phyloP scores from a whole-genome alignment of 2,329 filamentous ascomycete genomes.

The Colletotrichum cordylinicola region DNA sequence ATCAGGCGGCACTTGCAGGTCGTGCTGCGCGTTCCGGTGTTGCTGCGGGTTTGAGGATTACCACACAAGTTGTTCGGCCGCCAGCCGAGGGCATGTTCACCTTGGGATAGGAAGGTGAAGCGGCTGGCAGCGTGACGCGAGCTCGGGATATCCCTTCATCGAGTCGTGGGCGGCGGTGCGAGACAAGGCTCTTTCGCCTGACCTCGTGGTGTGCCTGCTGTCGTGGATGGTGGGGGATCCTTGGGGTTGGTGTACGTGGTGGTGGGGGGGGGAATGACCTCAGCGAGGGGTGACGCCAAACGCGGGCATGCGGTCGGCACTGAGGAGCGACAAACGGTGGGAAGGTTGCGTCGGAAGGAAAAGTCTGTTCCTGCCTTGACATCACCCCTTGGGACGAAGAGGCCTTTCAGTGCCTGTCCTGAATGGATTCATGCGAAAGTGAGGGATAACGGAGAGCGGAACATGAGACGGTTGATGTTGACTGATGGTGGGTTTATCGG shows the following conservation, averaged over 20 bases:
- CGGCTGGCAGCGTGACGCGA: constrained; percentile 3
- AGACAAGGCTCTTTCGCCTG: constrained; percentile 15
- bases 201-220: neutral
- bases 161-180: neutral
- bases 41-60: neutral
- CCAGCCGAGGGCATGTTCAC: neutral
- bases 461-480: neutral
- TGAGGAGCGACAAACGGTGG: neutral
- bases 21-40: neutral
- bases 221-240: neutral
- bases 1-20: constrained; percentile 5
- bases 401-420: neutral
- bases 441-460: neutral
- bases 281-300: neutral
- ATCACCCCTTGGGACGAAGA: neutral
- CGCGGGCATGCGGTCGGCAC: neutral
- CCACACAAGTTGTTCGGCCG: neutral
- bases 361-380: neutral
- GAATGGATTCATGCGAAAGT: neutral
- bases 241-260: neutral
- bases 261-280: neutral
- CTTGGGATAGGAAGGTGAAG: neutral
- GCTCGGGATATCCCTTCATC: constrained; percentile 12
- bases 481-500: neutral
- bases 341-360: neutral